Percentiles rank a stretch among this genome's conserved stretches.
Conservation (phyloP, 768 basidiomycete genomes). For the Leccinum truebloodii region DNA sequence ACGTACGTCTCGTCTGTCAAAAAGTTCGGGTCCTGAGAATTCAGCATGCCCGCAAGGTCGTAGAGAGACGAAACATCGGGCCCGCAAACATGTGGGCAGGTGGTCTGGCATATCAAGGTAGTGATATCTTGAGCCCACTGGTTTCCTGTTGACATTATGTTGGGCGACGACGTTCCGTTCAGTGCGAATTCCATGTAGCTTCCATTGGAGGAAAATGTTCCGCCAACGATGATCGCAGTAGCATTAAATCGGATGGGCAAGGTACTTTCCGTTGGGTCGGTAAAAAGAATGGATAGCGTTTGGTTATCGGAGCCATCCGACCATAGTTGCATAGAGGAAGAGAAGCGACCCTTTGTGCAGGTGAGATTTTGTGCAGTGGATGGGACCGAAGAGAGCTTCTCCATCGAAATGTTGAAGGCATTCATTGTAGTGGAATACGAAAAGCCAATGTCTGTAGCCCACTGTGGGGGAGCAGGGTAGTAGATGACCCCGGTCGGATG, state of each 20-base stretch:
- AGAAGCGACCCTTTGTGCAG: not conserved
- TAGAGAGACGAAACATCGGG: not conserved
- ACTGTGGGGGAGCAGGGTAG: constrained; percentile 14
- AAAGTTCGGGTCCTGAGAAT: not conserved
- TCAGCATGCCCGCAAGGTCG: constrained; percentile 7
- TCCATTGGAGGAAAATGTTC: constrained; percentile 9
- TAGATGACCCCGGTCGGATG: constrained; percentile 1
- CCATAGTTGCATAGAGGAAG: not conserved
- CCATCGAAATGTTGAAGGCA: constrained; percentile 17
- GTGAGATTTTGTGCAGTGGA: constrained; percentile 11
- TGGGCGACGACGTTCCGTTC: constrained; percentile 18
- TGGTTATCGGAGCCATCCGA: constrained; percentile 8
- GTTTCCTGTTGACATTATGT: constrained; percentile 5
- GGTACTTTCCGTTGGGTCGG: not conserved
- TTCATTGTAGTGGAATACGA: constrained; percentile 11
- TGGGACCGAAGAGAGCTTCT: constrained; percentile 14
- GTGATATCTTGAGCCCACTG: constrained; percentile 23
- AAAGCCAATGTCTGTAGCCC: not conserved
- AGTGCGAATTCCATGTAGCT: constrained; percentile 12
- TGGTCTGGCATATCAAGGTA: constrained; percentile 14
- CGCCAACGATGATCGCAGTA: constrained; percentile 7
- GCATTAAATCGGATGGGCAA: constrained; percentile 12
- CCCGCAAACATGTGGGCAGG: not conserved
- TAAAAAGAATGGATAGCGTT: constrained; percentile 9
- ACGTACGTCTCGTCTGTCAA: not conserved